Evolutionary conservation across 768 basidiomycete species (phyloP).

Genomic region (Mycena albidolilacea): DNA sequence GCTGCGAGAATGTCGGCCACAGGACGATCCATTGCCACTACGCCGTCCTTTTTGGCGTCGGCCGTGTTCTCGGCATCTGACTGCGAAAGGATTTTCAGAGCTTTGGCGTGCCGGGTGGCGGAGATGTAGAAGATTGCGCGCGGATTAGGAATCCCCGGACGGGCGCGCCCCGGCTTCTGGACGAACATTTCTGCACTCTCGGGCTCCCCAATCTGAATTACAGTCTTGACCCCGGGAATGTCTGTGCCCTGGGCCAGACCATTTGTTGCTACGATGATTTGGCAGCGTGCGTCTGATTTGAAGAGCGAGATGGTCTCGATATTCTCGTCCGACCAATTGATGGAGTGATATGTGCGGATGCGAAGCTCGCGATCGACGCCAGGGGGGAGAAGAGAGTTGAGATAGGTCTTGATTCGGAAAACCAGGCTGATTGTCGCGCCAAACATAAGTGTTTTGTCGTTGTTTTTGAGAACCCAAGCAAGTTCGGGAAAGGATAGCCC

Average conservation of each 20-base stretch:
- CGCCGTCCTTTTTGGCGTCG: neutral
- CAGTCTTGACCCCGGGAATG: slow-evolving; percentile 7
- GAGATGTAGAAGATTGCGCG: slow-evolving; percentile 6
- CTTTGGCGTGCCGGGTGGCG: neutral
- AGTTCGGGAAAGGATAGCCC: slow-evolving; percentile 15
- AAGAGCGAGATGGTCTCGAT: neutral
- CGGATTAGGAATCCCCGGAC: neutral
- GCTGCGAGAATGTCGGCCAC: slow-evolving; percentile 5
- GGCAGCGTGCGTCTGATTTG: neutral
- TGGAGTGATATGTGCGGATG: neutral
- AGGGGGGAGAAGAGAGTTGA: slow-evolving; percentile 9
- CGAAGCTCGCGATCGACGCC: neutral
- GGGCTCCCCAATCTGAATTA: slow-evolving; percentile 24
- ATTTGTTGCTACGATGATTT: slow-evolving; percentile 12
- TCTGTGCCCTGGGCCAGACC: slow-evolving; percentile 8
- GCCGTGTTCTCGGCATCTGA: slow-evolving; percentile 8
- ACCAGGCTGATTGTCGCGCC: slow-evolving; percentile 44
- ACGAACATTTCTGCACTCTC: neutral
- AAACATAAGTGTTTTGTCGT: slow-evolving; percentile 46
- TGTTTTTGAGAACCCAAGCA: slow-evolving; percentile 17
- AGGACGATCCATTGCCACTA: slow-evolving; percentile 2
- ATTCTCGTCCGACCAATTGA: slow-evolving; percentile 10
- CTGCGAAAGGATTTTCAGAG: neutral
- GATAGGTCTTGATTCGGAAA: slow-evolving; percentile 41
- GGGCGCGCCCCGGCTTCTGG: slow-evolving; percentile 15